phyloP scores from a whole-genome alignment of 108 stramenopile species.

The Skeletonema potamos region DNA sequence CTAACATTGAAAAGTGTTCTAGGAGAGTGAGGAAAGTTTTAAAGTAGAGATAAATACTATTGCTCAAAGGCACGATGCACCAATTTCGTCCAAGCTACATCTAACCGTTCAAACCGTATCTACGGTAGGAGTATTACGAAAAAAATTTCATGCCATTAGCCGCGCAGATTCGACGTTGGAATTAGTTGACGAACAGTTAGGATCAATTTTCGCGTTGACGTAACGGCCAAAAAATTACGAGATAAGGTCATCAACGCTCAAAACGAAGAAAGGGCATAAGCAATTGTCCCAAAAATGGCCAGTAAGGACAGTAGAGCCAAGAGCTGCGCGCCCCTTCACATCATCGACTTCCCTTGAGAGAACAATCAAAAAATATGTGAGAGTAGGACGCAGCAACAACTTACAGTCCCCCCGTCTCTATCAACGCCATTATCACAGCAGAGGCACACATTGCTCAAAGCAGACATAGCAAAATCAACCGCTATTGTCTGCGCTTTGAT shows the following conservation, averaged over 20 bases:
- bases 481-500: neutral
- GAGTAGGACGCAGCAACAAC: neutral
- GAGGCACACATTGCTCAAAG: too few relatives aligned
- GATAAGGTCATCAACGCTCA: neutral
- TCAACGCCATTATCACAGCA: too few relatives aligned
- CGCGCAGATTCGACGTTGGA: neutral
- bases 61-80: too few relatives aligned
- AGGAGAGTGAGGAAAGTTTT: neutral
- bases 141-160: too few relatives aligned
- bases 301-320: neutral
- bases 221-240: neutral
- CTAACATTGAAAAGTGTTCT: constrained; percentile 44
- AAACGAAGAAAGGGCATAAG: neutral
- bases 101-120: too few relatives aligned
- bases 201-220: neutral
- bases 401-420: neutral
- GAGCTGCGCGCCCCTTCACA: neutral
- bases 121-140: too few relatives aligned
- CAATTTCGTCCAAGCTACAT: too few relatives aligned
- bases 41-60: too few relatives aligned
- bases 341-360: neutral
- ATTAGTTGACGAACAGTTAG: neutral
- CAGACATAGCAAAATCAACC: neutral
- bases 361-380: neutral
- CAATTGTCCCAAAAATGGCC: neutral